phyloP scores from a whole-genome alignment of 2,329 filamentous ascomycete genomes.

The Nothophoma quercina region DNA sequence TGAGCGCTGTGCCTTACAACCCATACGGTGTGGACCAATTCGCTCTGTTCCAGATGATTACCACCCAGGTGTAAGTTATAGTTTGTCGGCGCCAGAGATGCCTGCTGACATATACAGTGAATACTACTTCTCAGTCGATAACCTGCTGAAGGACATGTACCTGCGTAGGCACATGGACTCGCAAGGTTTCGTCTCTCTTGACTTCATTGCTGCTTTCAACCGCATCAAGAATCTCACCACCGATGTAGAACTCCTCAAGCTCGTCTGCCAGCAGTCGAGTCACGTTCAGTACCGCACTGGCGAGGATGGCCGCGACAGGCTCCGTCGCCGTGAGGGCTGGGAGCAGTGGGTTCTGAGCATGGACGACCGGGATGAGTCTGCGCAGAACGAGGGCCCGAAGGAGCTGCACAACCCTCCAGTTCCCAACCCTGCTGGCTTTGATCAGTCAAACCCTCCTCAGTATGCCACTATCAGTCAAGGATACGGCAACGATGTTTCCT shows the following conservation, averaged over 20 bases:
- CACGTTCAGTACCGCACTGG: constrained; percentile 77
- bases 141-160: constrained; percentile 91
- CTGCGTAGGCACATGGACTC: constrained; percentile 92
- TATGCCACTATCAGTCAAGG: constrained; percentile 38
- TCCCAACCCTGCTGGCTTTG: constrained; percentile 48
- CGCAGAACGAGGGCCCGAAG: constrained; percentile 75
- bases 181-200: constrained; percentile 86
- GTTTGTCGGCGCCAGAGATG: neutral
- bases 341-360: constrained; percentile 78
- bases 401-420: constrained; percentile 52
- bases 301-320: constrained; percentile 78
- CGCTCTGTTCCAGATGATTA: constrained; percentile 65
- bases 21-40: constrained; percentile 66
- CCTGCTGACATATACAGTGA: constrained; percentile 65
- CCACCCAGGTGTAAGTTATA: constrained; percentile 62
- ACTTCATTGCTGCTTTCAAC: constrained; percentile 84
- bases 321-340: constrained; percentile 80
- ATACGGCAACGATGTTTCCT: constrained; percentile 34
- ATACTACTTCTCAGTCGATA: constrained; percentile 97
- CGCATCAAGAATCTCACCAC: constrained; percentile 77
- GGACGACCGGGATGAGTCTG: constrained; percentile 74
- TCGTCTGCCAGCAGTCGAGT: constrained; percentile 75
- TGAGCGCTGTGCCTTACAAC: constrained; percentile 66
- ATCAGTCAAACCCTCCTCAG: constrained; percentile 38
- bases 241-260: constrained; percentile 76